phyloP scores from a whole-genome alignment of 2,329 filamentous ascomycete species.

The Boeremia exigua region DNA sequence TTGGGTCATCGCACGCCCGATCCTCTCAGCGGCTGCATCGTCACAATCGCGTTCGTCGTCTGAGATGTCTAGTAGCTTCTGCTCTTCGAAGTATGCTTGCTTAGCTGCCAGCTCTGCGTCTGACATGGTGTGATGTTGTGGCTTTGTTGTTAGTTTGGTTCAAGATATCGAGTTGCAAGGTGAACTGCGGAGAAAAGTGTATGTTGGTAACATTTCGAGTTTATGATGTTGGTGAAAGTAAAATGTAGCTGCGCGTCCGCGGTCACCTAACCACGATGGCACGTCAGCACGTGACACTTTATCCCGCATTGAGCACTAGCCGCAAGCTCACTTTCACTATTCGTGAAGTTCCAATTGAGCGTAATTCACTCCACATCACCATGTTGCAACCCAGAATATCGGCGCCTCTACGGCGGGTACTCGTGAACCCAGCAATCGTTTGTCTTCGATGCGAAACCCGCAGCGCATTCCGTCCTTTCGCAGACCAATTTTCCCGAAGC shows the following conservation, averaged over 20 bases:
- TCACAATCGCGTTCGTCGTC: constrained; percentile 35
- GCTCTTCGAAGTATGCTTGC: constrained; percentile 37
- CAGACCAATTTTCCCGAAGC: constrained; percentile 23
- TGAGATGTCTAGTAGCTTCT: constrained; percentile 36
- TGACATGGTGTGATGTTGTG: constrained; percentile 25
- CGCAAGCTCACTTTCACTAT: constrained; percentile 19
- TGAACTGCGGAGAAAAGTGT: not conserved
- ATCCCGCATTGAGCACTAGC: constrained; percentile 23
- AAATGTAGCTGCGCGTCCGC: constrained; percentile 16
- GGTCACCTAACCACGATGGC: constrained; percentile 22
- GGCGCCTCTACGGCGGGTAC: constrained; percentile 19
- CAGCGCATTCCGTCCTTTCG: constrained; percentile 15
- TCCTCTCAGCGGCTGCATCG: constrained; percentile 23
- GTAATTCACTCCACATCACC: constrained; percentile 14
- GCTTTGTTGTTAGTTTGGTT: not conserved
- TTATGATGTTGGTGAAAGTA: constrained; percentile 16
- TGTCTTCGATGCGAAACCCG: constrained; percentile 27
- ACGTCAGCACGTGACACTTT: constrained; percentile 22
- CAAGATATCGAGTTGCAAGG: not conserved
- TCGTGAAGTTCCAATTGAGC: constrained; percentile 13
- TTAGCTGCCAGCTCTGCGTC: constrained; percentile 34
- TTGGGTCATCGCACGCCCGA: constrained; percentile 32
- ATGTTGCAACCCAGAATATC: constrained; percentile 45
- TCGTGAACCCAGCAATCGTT: constrained; percentile 21
- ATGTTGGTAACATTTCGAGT: not conserved